Evolutionary conservation across 2,329 filamentous ascomycete genomes (phyloP), one percentile per base, ranked within the genome.

Genomic region (Lachnellula occidentalis): DNA sequence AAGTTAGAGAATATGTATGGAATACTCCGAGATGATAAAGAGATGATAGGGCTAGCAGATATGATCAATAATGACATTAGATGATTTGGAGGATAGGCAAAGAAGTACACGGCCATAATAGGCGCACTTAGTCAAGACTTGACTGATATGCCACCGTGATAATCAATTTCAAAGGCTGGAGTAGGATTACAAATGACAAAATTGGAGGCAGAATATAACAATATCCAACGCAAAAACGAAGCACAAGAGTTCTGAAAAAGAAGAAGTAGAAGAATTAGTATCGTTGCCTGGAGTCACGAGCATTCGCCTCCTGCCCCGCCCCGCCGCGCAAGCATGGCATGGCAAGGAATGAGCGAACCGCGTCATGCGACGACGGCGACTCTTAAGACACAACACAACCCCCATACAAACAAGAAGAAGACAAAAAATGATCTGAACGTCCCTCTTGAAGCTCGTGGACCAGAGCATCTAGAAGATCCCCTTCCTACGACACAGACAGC

Each of bases 241-340:
- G 24, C 24, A 5, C 24, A 37, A 37, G 14, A 42, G 39, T 17
- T 42, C 14, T 17, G 39, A 42, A 42, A 12, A 19, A 14, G 41
- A 9, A 24, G 3, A 6, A 6, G 27, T 9, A 24, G 27, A 31
- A 31, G 21, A 43, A 43, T 9, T 43, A 12, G 4, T 24, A 7
- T 21, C 7, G 48, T 22, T 43, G 48, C 48, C 48, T 51, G 31
- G 48, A 51, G 22, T 51, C 48, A 51, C 39, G 37, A 31, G 37
- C 6, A 34, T n/a, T 43, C 21, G 36, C 48, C 34, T n/a, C 22
- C 31, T 34, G 14, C 46, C 45, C 27, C 27, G 37, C 48, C 48
- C 37, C 48, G 48, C 48, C 39, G 43, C 37, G 36, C 39, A 27
- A 41, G 39, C 34, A 37, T 21, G 27, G 24, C 5, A 24, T 24